phyloP scores from a whole-genome alignment of 73 alveolate genomes.

The Urostyla sp. region DNA sequence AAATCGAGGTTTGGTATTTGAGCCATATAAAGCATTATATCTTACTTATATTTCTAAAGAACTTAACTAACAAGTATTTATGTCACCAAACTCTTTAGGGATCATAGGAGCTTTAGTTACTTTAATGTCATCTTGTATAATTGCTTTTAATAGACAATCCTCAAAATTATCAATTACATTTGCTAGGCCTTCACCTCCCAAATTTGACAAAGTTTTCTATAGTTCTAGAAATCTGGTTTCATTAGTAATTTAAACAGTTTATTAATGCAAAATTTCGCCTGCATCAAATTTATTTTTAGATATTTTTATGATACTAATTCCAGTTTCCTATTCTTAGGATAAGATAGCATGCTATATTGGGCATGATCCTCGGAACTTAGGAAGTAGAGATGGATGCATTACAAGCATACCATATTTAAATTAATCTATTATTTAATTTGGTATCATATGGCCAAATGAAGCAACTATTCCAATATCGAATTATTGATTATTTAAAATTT shows the following conservation, averaged over 20 bases:
- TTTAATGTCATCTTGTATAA: constrained; percentile 21
- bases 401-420: constrained; percentile 54
- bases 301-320: constrained; percentile 80
- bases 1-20: constrained; percentile 44
- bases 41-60: background rate
- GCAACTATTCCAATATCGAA: constrained; percentile 61
- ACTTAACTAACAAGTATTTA: background rate
- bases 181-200: constrained; percentile 55
- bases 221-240: constrained; percentile 41
- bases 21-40: constrained; percentile 47
- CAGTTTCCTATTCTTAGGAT: constrained; percentile 76
- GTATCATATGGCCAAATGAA: constrained; percentile 77
- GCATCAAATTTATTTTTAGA: constrained; percentile 84
- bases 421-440: constrained; percentile 47
- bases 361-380: constrained; percentile 89
- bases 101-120: constrained; percentile 59
- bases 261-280: constrained; percentile 71
- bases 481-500: background rate
- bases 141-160: background rate
- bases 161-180: constrained; percentile 26
- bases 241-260: constrained; percentile 11
- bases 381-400: constrained; percentile 86
- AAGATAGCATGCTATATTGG: constrained; percentile 83
- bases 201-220: constrained; percentile 6
- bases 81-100: constrained; percentile 33